Evolutionary conservation across 495 filamentous ascomycete species (phyloP).

Genomic region (Ramalina intermedia): DNA sequence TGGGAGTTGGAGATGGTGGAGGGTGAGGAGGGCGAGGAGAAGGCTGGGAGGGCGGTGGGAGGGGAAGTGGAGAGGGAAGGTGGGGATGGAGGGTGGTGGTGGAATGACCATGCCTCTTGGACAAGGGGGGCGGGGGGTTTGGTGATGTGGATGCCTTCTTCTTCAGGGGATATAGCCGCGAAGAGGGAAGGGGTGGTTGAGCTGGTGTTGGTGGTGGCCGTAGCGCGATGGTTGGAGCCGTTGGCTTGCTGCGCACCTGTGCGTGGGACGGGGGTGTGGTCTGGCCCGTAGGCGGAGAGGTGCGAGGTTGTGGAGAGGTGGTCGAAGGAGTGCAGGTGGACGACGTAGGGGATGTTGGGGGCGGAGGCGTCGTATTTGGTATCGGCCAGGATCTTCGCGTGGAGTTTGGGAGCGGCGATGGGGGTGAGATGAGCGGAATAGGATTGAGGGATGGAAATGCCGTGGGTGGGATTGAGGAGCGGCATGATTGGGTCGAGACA

Average conservation of each 20-base stretch:
- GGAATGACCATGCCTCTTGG: constrained; percentile 19
- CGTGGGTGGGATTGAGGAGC: constrained; percentile 59
- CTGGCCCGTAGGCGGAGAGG: constrained; percentile 6
- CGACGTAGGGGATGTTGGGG: constrained; percentile 77
- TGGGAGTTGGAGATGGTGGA: constrained; percentile 52
- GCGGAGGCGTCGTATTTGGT: constrained; percentile 47
- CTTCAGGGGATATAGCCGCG: constrained; percentile 1
- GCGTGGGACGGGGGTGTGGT: constrained; percentile 6
- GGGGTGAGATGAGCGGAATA: constrained; percentile 89
- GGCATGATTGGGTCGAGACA: constrained; percentile 83
- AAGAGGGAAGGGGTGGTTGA: too few species aligned
- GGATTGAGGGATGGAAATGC: constrained; percentile 82
- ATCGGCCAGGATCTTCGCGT: constrained; percentile 59
- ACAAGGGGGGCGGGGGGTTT: constrained; percentile 18
- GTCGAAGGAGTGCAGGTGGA: constrained; percentile 80
- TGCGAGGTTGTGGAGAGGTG: constrained; percentile 43
- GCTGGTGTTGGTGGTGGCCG: too few species aligned
- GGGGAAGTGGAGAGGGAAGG: too few species aligned
- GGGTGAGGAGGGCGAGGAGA: background rate
- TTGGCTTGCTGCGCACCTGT: too few species aligned
- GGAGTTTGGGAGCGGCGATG: constrained; percentile 75
- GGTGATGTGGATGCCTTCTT: constrained; percentile 10
- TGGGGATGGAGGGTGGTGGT: constrained; percentile 17
- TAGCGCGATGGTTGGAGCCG: too few species aligned
- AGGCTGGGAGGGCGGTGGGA: constrained; percentile 6